Base-by-base conservation (phyloP, 2,329 filamentous ascomycete species). In the Aspergillus terreus region DNA sequence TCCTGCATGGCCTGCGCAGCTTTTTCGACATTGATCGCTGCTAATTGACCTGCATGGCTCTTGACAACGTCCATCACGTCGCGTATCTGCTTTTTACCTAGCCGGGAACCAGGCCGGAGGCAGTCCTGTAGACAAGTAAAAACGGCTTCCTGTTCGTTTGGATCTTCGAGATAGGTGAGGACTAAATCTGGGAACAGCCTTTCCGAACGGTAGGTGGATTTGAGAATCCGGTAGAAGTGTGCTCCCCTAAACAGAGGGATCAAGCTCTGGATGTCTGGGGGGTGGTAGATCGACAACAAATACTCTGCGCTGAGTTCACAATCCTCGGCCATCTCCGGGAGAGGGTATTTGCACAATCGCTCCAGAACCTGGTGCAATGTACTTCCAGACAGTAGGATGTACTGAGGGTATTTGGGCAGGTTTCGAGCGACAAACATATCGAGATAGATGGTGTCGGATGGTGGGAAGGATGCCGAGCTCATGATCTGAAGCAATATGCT, bases 381-480 rank as follows among this genome's bases (percentile, higher is more conserved):
- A 2, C 89, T 91, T 15, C 92, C 94, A 0, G 92, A 88, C 44
- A 99, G 83, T 10, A 97, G 81, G 46, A 99, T 85, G 64, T 96
- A 96, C 67, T 97, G 92, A 1, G 92, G 91, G 64, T 96, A 99
- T 69, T 99, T 99, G 3, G 95, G 90, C 46, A 99, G 75, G 66
- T 96, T 99, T 50, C 94, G 85, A 15, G 94, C 92, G 66, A 99
- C 88, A 65, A 99, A 99, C 91, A 99, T 99, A 71, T 99, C 91
- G 42, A 99, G 81, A 70, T 96, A 99, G 50, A 99, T 89, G 11
- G 88, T 92, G 65, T 97, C 91, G 54, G 88, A 83, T 0, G 85
- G 72, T 0, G 84, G 82, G 70, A 96, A 97, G 44, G 80, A 77
- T 0, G 83, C 75, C 10, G 58, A 47, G 46, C 85, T 88, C 90